Evolutionary conservation across 768 basidiomycete genomes (phyloP), one percentile per base, ranked within the genome.

Genomic region (Suillus fuscotomentosus): DNA sequence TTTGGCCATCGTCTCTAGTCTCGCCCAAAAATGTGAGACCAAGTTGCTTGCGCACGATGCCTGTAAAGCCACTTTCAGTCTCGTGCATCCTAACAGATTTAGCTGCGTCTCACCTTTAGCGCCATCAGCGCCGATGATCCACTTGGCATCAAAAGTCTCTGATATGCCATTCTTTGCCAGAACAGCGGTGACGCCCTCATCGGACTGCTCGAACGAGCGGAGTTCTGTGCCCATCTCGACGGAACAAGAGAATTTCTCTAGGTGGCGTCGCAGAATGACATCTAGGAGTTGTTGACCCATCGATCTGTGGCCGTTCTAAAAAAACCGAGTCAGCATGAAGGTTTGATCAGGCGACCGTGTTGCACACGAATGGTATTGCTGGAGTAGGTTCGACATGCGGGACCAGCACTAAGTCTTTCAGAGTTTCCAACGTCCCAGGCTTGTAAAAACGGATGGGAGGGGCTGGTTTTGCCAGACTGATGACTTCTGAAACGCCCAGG

Each of bases 141-240:
- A 71, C 3, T 54, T 43, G n/a, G 64, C 36, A 6, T 54, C 22
- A 13, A 63, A 51, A 20, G 62, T 54, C 34, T 63, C 66, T 43
- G 15, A 20, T 13, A 60, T 56, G 27, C 43, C 63, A 11, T 57
- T 45, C n/a, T 61, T 64, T 17, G 27, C 15, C 3, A 65, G 34
- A 31, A 36, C 27, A 1, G 72, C 76, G 1, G 66, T 65, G 11
- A 82, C 78, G 34, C 66, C 63, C 57, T 78, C 76, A 0, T 65
- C 54, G 34, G 67, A 53, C 63, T 81, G 80, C 63, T 76, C 75
- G 39, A 83, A 69, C 3, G 63, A 67, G 15, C 67, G 61, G 8
- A 82, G 67, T 63, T 80, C 80, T 11, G 75, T 75, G 0, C 71
- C 75, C 0, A 75, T 65, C 61, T 82, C 81, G 7, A 82, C 73